Evolutionary conservation across 2,329 filamentous ascomycete genomes (phyloP).

Genomic region (Neonectria punicea): DNA sequence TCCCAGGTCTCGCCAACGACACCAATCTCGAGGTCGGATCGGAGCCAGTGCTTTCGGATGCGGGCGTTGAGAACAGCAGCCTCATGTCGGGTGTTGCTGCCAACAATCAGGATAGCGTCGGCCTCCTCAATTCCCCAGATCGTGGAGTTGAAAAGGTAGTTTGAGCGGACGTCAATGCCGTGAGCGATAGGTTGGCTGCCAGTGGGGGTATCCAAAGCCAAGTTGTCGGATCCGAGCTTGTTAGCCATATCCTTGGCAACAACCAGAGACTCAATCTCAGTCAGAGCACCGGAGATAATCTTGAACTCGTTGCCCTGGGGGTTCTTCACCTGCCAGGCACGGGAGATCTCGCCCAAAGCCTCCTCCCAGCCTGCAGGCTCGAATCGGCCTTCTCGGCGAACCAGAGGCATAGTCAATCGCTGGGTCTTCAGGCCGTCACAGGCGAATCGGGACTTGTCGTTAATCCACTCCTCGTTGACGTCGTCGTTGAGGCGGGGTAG

Average conservation of each 20-base stretch:
- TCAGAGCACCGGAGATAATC: slow-evolving; percentile 88
- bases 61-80: slow-evolving; percentile 95
- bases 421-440: slow-evolving; percentile 98
- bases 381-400: slow-evolving; percentile 90
- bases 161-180: slow-evolving; percentile 91
- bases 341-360: slow-evolving; percentile 86
- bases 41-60: slow-evolving; percentile 97
- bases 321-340: slow-evolving; percentile 80
- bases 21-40: slow-evolving; percentile 92
- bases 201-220: slow-evolving; percentile 89
- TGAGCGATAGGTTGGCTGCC: slow-evolving; percentile 88
- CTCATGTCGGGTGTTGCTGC: slow-evolving; percentile 95
- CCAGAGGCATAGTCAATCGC: slow-evolving; percentile 89
- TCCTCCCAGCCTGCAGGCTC: slow-evolving; percentile 96
- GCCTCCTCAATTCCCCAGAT: slow-evolving; percentile 95
- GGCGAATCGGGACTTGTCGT: slow-evolving; percentile 97
- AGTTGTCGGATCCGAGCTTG: slow-evolving; percentile 94
- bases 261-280: slow-evolving; percentile 92
- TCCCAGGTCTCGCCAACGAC: slow-evolving; percentile 91
- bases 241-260: slow-evolving; percentile 98
- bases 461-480: slow-evolving; percentile 99
- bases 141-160: slow-evolving; percentile 96
- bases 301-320: slow-evolving; percentile 96
- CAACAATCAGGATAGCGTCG: slow-evolving; percentile 90
- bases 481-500: slow-evolving; percentile 95